Base-by-base conservation (phyloP, 257 asterid species). In the Lycium barbarum region DNA sequence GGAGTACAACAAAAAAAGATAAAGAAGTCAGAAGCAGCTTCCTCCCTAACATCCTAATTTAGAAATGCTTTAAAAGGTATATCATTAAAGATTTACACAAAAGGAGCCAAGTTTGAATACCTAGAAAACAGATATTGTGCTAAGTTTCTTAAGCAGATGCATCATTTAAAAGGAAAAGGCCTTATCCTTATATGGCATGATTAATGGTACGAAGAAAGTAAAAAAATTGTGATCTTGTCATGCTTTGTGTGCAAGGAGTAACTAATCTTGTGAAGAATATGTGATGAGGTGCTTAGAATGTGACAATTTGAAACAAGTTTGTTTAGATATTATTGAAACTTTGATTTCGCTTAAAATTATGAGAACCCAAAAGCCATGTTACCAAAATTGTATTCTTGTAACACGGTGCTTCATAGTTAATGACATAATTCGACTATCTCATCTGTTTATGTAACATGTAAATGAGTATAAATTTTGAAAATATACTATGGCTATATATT, bases 11-110 rank as follows among this genome's bases (percentile, higher is more conserved):
- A 62, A 90, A 45, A 35, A 86, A 80, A 5, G 89, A 86, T 70
- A 92, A 57, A 82, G 76, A 84, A 84, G 84, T 80, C 26, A 86
- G 85, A 51, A 89, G 38, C 72, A 88, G 6, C 1, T 65, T 49
- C 3, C 40, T 86, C 76, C 59, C 82, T 33, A 14, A 40, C 92
- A 89, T 89, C 80, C 43, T 26, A 66, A 9, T 7, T 84, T 73
- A 26, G 54, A 71, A 22, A 73, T 72, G 54, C 33, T 35, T 3
- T 61, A 18, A 3, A 61, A 45, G 18, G 40, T 5, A 5, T 20
- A 6, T 11, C 40, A 73, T 73, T 47, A 17, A 10, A 45, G 10
- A 55, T n/a, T 73, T 22, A 10, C 13, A 22, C 22, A 72, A 74
- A 47, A 49, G 36, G 3, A 49, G 12, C 43, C 10, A 74, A 49